These are phyloP conservation scores for Trametopsis cervina DNA, from an alignment of 768 basidiomycete genomes.

Conservation along the genomic window DNA sequence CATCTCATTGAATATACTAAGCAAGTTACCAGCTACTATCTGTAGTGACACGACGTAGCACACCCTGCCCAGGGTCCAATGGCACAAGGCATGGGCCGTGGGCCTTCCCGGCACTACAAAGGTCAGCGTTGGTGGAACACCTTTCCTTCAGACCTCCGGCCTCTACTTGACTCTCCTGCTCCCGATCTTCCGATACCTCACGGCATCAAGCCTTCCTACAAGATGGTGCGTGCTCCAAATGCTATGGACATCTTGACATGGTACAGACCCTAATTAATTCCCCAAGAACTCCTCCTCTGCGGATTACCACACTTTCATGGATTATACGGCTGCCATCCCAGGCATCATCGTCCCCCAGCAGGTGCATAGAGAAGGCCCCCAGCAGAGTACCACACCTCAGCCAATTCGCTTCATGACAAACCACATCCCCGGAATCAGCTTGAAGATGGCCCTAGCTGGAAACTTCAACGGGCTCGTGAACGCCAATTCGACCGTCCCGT, in stretches of 20 bases:
- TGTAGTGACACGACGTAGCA: no score
- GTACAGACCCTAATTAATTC: no score
- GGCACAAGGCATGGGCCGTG: no score
- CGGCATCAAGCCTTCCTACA: background rate
- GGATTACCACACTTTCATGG: constrained; percentile 6
- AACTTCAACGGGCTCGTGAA: background rate
- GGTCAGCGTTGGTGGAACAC: no score
- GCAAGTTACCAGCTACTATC: no score
- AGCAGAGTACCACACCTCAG: background rate
- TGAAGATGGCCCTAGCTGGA: background rate
- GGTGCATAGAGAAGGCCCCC: background rate
- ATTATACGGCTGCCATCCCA: background rate
- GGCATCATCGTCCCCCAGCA: constrained; percentile 5
- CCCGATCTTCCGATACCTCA: no score
- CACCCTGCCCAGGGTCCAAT: no score
- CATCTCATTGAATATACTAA: no score
- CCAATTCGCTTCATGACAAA: background rate
- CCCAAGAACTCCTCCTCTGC: no score
- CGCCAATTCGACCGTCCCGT: background rate
- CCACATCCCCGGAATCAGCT: background rate
- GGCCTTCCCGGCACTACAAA: no score
- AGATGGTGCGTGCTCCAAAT: background rate
- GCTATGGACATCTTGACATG: no score
- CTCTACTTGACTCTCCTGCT: background rate
- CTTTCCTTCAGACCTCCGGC: no score